Base-by-base conservation (phyloP, 306 rosid species). In the Rubus idaeus region DNA sequence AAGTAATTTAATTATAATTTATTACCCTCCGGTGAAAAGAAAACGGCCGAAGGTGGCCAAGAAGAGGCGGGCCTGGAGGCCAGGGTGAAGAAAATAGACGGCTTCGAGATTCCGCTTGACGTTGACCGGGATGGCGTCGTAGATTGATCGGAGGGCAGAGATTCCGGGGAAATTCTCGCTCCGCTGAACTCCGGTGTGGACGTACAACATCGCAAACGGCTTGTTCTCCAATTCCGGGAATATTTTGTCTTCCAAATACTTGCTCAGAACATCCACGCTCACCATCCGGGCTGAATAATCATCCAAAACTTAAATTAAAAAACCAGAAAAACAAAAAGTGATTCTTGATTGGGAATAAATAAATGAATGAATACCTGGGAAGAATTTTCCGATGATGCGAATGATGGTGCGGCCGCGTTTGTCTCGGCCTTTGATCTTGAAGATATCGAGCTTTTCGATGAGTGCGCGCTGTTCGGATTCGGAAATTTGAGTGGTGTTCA, bases 21-120 rank as follows among this genome's bases (percentile, higher is more conserved):
- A 20, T 75, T 79, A 92, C 97, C 96, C 96, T 3, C 91, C 91
- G 64, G 87, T 80, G 88, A 94, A 92, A 81, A 92, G 82, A 52
- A 94, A 84, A 17, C 95, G 97, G 45, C 98, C 98, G 30, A 94
- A 86, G 20, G 97, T 94, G 68, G 97, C 97, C 67, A 94, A 89
- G 79, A 94, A 94, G 73, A 94, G 96, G 37, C 96, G 84, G 26
- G 98, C 73, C 74, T 94, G 98, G 0, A 92, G 80, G 17, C 88
- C 98, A 0, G 98, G 96, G 42, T 94, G 98, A 35, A 94, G 83
- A 7, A 94, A 90, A 74, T 88, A 94, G 11, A 94, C 92, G 0
- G 97, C 90, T 66, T 89, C 90, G 0, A 95, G 93, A 83, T 95
- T 95, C 62, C 80, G 90, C 74, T 85, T 92, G 4, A 95, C 96